A percentile compares a stretch with the other conserved stretches of the same genome.
phyloP scores from a whole-genome alignment of 495 filamentous ascomycete genomes.

The Bacidia rubella region DNA sequence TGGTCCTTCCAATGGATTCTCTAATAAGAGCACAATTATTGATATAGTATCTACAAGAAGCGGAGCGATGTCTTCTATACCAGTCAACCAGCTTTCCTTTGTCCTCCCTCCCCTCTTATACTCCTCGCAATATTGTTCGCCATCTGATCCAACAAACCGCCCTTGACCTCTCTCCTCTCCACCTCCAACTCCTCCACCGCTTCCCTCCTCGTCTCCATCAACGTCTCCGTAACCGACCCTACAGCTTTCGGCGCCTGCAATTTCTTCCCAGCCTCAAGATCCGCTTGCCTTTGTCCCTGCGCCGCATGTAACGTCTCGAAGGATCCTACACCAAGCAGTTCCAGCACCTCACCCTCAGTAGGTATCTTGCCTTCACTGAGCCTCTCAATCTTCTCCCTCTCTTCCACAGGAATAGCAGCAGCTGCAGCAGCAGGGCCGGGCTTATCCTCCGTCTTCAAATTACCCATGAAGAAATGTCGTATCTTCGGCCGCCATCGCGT shows the following conservation, averaged over 20 bases:
- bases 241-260: not conserved
- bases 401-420: not conserved
- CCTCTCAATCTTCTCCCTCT: constrained; percentile 23
- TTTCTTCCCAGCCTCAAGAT: not conserved
- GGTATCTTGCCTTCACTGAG: constrained; percentile 2
- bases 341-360: constrained; percentile 11
- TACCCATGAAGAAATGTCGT: constrained; percentile 29
- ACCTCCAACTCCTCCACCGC: constrained; percentile 1
- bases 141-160: constrained; percentile 16
- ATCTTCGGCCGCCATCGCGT: constrained; percentile 23
- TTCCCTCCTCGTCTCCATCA: constrained; percentile 7
- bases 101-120: not conserved
- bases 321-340: constrained; percentile 9
- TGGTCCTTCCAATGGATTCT: too few species aligned
- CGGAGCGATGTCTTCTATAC: not conserved
- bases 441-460: constrained; percentile 36
- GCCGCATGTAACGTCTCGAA: constrained; percentile 2
- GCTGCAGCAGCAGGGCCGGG: not conserved
- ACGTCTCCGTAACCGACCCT: not conserved
- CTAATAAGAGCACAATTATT: too few species aligned
- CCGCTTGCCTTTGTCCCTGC: not conserved
- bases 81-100: not conserved
- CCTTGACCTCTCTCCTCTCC: constrained; percentile 3
- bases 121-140: constrained; percentile 8
- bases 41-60: not conserved